Evolutionary conservation across 768 basidiomycete species (phyloP).

Genomic region (Lactarius pseudohatsudake): DNA sequence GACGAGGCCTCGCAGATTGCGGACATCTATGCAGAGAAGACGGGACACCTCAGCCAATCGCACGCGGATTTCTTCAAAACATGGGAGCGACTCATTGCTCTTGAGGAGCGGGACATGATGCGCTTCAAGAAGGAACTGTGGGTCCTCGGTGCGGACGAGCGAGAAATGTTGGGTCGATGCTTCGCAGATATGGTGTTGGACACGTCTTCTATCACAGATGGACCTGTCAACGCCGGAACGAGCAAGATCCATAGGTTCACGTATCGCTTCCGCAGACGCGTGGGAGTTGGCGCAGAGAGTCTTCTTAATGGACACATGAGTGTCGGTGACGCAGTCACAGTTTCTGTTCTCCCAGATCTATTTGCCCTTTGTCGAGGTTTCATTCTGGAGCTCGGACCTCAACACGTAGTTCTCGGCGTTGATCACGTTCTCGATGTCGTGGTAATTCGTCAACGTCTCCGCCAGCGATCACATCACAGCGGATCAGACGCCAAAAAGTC

Average conservation of each 20-base stretch:
- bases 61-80: slow-evolving; percentile 81
- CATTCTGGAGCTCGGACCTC: slow-evolving; percentile 67
- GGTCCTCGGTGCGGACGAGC: slow-evolving; percentile 80
- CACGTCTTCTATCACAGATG: slow-evolving; percentile 37
- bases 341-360: slow-evolving; percentile 87
- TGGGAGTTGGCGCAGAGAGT: slow-evolving; percentile 30
- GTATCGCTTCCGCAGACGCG: slow-evolving; percentile 59
- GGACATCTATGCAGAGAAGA: slow-evolving; percentile 74
- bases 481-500: slow-evolving; percentile 24
- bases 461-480: slow-evolving; percentile 34
- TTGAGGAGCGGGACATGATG: slow-evolving; percentile 85
- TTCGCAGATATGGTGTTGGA: slow-evolving; percentile 79
- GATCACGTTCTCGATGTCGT: slow-evolving; percentile 70
- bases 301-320: slow-evolving; percentile 79
- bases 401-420: slow-evolving; percentile 70
- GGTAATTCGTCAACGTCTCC: slow-evolving; percentile 44
- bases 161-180: slow-evolving; percentile 82
- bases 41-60: slow-evolving; percentile 66
- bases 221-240: slow-evolving; percentile 29
- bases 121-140: slow-evolving; percentile 90
- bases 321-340: slow-evolving; percentile 76
- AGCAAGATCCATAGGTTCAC: slow-evolving; percentile 75
- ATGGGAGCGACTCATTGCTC: slow-evolving; percentile 84
- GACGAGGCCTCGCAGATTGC: slow-evolving; percentile 55
- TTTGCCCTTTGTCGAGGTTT: slow-evolving; percentile 83